phyloP scores from a whole-genome alignment of 257 asterid genomes.

The Solanum phureja region DNA sequence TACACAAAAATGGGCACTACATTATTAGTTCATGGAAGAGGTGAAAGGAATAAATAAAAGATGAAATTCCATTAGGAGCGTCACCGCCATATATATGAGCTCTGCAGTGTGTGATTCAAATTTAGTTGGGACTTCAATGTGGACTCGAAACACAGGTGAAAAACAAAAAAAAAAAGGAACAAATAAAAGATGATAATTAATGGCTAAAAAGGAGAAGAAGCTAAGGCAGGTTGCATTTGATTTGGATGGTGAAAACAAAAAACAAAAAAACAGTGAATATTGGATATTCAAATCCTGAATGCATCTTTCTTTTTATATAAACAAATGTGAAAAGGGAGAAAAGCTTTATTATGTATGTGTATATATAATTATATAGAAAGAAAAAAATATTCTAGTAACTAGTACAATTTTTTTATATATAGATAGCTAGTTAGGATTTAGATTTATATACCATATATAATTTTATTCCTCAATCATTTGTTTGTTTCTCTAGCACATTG shows the following conservation, averaged over 20 bases:
- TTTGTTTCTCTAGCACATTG: neutral
- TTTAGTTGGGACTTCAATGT: no score
- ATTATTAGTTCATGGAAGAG: neutral
- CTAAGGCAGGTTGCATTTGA: constrained; percentile 11
- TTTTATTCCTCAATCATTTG: constrained; percentile 31
- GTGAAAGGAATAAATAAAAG: neutral
- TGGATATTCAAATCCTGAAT: constrained; percentile 28
- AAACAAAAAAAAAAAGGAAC: neutral
- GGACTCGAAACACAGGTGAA: no score
- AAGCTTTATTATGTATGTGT: constrained; percentile 9
- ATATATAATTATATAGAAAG: neutral
- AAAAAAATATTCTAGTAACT: constrained; percentile 11
- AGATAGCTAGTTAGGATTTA: neutral
- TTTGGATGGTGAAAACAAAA: neutral
- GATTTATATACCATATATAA: neutral
- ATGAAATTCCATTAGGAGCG: no score
- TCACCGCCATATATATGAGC: no score
- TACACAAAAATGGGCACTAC: neutral
- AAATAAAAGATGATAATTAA: constrained; percentile 3
- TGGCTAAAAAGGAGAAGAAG: neutral
- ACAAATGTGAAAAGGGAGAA: constrained; percentile 25
- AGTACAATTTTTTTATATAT: neutral
- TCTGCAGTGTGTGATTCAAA: no score
- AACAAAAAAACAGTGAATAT: neutral
- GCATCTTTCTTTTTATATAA: constrained; percentile 15